Percentiles rank a stretch among this genome's conserved stretches.
Conservation (phyloP, 2,329 filamentous ascomycete species). For the Cryphonectria radicalis region DNA sequence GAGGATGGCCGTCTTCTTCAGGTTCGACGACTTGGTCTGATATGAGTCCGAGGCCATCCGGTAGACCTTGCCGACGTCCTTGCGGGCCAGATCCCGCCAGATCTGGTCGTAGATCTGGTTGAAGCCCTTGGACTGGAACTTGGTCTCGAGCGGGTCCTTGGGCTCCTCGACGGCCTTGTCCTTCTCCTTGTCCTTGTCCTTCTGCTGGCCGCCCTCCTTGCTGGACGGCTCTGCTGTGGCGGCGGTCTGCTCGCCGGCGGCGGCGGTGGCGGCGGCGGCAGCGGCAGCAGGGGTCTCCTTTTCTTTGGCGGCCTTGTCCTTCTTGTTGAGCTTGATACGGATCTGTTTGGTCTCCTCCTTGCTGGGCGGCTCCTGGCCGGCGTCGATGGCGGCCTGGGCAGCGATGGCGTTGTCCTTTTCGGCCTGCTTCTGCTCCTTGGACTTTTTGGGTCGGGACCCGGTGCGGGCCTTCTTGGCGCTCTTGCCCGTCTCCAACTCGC, state of each 20-base stretch:
- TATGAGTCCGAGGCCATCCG: conserved; percentile 87
- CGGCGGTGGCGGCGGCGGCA: conserved; percentile 33
- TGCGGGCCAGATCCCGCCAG: conserved; percentile 90
- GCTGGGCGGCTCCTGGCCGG: conserved; percentile 71
- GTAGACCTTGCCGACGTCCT: conserved; percentile 90
- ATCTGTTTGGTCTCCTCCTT: conserved; percentile 63
- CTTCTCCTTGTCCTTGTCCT: conserved; percentile 49
- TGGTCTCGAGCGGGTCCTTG: conserved; percentile 59
- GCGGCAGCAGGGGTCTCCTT: conserved; percentile 1
- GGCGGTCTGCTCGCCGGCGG: conserved; percentile 42
- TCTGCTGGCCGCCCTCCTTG: conserved; percentile 45
- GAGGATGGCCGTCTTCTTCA: conserved; percentile 95
- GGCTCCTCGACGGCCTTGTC: conserved; percentile 51
- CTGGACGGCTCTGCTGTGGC: conserved; percentile 25
- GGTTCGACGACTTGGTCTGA: conserved; percentile 86
- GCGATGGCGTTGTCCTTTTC: conserved; percentile 83
- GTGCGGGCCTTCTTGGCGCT: conserved; percentile 54
- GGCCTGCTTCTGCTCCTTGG: conserved; percentile 80
- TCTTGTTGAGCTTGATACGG: conserved; percentile 66
- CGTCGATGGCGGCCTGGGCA: conserved; percentile 82
- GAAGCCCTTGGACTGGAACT: conserved; percentile 88
- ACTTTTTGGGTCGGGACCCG: conserved; percentile 82
- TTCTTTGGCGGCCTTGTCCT: conserved; percentile 45
- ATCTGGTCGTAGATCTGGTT: conserved; percentile 98
- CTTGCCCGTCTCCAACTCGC: conserved; percentile 58